Evolutionary conservation across 768 basidiomycete genomes (phyloP), one percentile per base, ranked within the genome.

Genomic region (Fomitopsis pulvina): DNA sequence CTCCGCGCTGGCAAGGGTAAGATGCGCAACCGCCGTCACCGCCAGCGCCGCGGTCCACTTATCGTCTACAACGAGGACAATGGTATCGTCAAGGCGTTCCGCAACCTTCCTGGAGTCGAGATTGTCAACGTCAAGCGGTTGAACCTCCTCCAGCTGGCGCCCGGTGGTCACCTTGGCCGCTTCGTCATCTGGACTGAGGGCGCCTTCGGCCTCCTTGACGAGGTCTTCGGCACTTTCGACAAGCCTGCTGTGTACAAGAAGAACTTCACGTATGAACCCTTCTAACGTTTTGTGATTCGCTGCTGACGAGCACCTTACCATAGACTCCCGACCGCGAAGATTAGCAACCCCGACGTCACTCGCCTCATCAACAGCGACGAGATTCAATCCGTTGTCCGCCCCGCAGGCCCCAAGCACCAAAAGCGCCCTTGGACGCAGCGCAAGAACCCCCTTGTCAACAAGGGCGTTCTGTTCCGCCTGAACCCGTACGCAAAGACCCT

Each of bases 171-270:
- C 67, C 84, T 99, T 53, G 96, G 96, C 54, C 92, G 96, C 55
- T 99, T 99, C 76, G 78, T 97, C 68, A 95, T 99, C 78, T 99
- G 96, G 96, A 98, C 96, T 54, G 88, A 95, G 74, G 78, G 78
- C 62, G 96, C 96, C 24, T 96, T 98, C 68, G 78, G 72, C 47
- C 81, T 89, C 57, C 88, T 99, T 50, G 96, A 98, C 68, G 86
- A 92, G 59, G 83, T 98, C 56, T 99, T 87, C 69, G 96, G 95
- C 48, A 97, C 94, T 59, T 89, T 86, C 63, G 92, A 96, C 63
- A 92, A 85, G 75, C 77, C 75, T n/a, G 80, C 92, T 12, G 63
- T 74, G 54, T 75, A 78, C 78, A 96, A 96, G 83, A 92, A 89
- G 73, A 85, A 91, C 63, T 94, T 92, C 71, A 48, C 86, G 89